These are phyloP conservation scores for Rehmannia glutinosa DNA, from an alignment of 257 asterid species.

Conservation along the genomic window DNA sequence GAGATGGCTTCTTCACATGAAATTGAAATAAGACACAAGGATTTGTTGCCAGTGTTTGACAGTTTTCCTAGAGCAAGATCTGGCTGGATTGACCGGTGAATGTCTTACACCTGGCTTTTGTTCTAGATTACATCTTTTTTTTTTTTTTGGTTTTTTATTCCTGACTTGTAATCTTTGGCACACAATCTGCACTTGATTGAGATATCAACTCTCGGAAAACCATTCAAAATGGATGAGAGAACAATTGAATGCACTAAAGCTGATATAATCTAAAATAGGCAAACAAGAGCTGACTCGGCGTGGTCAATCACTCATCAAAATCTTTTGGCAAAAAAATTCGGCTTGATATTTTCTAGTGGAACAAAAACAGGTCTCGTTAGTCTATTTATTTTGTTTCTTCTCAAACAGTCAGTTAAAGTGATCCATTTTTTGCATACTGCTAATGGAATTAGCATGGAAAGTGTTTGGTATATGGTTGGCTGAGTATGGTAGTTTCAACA, in stretches of 20 bases:
- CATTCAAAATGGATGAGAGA: not conserved
- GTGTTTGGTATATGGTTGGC: slow-evolving; percentile 8
- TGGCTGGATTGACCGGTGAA: slow-evolving; percentile 42
- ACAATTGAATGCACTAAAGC: not conserved
- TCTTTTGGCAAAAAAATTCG: too few relatives aligned
- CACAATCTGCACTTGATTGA: not conserved
- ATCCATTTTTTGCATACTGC: not conserved
- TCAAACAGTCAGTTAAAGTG: not conserved
- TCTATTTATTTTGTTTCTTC: not conserved
- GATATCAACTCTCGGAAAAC: not conserved
- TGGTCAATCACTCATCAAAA: not conserved
- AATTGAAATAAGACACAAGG: slow-evolving; percentile 51
- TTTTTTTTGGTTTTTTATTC: slow-evolving; percentile 2
- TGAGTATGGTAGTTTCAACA: not conserved
- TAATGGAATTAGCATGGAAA: not conserved
- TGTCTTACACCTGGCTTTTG: slow-evolving; percentile 1
- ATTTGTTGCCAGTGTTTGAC: slow-evolving; percentile 52
- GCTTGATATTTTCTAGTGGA: too few relatives aligned
- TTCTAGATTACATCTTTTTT: slow-evolving; percentile 10
- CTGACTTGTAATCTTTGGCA: not conserved
- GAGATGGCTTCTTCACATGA: slow-evolving; percentile 52
- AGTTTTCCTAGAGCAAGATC: slow-evolving; percentile 47
- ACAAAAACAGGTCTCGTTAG: not conserved
- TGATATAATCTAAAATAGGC: not conserved
- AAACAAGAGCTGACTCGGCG: not conserved